phyloP scores from a whole-genome alignment of 306 rosid species.

The Cicer arietinum region DNA sequence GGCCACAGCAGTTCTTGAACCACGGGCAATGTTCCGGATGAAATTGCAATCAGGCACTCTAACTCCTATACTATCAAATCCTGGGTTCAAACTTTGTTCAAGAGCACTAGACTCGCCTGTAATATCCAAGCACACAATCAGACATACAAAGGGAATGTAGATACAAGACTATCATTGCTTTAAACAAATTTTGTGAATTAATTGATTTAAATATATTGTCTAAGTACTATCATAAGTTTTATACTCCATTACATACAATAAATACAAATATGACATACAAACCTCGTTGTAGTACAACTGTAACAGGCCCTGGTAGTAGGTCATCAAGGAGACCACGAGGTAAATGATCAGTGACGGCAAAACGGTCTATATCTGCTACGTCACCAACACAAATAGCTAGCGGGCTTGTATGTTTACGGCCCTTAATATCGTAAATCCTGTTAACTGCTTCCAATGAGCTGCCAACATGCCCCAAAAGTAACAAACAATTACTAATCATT shows the following conservation, averaged over 20 bases:
- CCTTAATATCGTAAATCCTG: slow-evolving; percentile 81
- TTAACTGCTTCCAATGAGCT: slow-evolving; percentile 77
- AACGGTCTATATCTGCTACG: slow-evolving; percentile 64
- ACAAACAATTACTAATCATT: slow-evolving; percentile 1
- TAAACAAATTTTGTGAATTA: not conserved
- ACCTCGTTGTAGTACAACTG: slow-evolving; percentile 83
- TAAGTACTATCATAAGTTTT: slow-evolving; percentile 3
- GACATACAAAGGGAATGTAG: slow-evolving; percentile 30
- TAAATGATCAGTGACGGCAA: slow-evolving; percentile 74
- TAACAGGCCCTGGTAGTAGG: slow-evolving; percentile 96
- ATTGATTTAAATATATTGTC: slow-evolving; percentile 2
- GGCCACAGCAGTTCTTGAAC: slow-evolving; percentile 79
- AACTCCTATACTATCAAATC: slow-evolving; percentile 84
- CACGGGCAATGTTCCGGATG: slow-evolving; percentile 73
- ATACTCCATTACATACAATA: not conserved
- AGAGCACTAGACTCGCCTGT: slow-evolving; percentile 85
- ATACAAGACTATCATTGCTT: slow-evolving; percentile 17
- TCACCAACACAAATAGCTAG: slow-evolving; percentile 86
- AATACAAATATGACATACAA: slow-evolving; percentile 27
- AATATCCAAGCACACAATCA: slow-evolving; percentile 48
- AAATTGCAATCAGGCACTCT: slow-evolving; percentile 90
- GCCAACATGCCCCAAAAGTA: slow-evolving; percentile 47
- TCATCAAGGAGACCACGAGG: slow-evolving; percentile 76
- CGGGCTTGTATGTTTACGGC: slow-evolving; percentile 80
- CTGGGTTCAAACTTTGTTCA: slow-evolving; percentile 88